Evolutionary conservation across 1,139 yeast species (phyloP).

Genomic region (Pichia sp.): DNA sequence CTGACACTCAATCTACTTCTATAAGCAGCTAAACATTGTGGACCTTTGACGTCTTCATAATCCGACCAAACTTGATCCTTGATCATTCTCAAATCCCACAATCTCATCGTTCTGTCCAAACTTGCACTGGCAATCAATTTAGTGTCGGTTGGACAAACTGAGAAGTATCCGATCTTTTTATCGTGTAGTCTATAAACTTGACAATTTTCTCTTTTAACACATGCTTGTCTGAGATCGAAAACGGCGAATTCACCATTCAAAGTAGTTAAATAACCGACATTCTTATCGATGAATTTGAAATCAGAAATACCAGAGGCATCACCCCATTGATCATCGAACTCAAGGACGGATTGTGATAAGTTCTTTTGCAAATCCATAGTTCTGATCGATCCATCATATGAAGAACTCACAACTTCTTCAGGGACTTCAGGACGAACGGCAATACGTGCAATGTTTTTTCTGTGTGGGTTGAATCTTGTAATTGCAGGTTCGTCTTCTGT

Average conservation of each 20-base stretch:
- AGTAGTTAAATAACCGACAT: slow-evolving; percentile 70
- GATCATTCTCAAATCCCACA: slow-evolving; percentile 79
- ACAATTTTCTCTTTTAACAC: slow-evolving; percentile 28
- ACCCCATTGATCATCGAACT: slow-evolving; percentile 51
- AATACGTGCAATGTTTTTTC: slow-evolving; percentile 68
- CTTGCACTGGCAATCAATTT: slow-evolving; percentile 84
- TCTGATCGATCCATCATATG: slow-evolving; percentile 88
- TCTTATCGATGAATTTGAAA: slow-evolving; percentile 52
- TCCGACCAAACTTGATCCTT: slow-evolving; percentile 44
- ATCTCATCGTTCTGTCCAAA: slow-evolving; percentile 73
- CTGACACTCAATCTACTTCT: slow-evolving; percentile 78
- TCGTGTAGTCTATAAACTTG: slow-evolving; percentile 65
- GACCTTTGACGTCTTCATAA: slow-evolving; percentile 41
- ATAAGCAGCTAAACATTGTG: slow-evolving; percentile 61
- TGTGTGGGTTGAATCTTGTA: slow-evolving; percentile 69
- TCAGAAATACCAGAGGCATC: slow-evolving; percentile 61
- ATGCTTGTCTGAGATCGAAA: slow-evolving; percentile 59
- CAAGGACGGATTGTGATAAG: slow-evolving; percentile 55
- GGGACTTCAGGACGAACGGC: slow-evolving; percentile 44
- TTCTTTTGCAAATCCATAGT: slow-evolving; percentile 63
- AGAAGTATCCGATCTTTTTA: slow-evolving; percentile 88
- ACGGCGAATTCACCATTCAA: slow-evolving; percentile 73
- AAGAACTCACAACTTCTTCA: slow-evolving; percentile 59
- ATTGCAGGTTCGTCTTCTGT: slow-evolving; percentile 50
- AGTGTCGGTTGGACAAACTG: slow-evolving; percentile 64